These are phyloP conservation scores for Dryas drummondii DNA, from an alignment of 306 rosid genomes.

Conservation along the genomic window DNA sequence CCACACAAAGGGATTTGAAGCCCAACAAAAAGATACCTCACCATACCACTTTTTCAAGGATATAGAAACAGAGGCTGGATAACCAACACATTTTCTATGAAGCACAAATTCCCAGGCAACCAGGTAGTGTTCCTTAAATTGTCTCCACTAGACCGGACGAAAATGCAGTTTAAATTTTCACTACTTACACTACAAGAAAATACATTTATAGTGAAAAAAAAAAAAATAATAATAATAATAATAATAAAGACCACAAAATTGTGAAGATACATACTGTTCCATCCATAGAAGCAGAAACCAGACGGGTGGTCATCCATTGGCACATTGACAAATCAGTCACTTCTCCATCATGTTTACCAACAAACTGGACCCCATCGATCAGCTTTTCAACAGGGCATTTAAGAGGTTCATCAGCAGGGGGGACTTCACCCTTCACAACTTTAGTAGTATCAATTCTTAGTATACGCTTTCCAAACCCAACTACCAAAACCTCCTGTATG, in stretches of 20 bases:
- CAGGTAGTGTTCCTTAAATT: background rate
- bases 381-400: constrained; percentile 81
- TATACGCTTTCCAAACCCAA: constrained; percentile 83
- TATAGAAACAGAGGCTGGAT: background rate
- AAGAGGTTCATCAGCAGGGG: constrained; percentile 73
- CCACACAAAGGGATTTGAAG: background rate
- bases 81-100: background rate
- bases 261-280: constrained; percentile 70
- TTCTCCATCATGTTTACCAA: constrained; percentile 91
- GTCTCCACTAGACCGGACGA: background rate
- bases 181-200: background rate
- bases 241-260: background rate
- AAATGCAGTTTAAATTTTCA: constrained; percentile 1
- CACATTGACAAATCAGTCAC: constrained; percentile 98
- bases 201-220: background rate
- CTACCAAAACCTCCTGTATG: constrained; percentile 84
- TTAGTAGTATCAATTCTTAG: constrained; percentile 89
- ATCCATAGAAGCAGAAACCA: constrained; percentile 95
- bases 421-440: constrained; percentile 70
- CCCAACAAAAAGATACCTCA: background rate
- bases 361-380: constrained; percentile 89
- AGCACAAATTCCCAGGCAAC: background rate
- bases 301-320: constrained; percentile 98
- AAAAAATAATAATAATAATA: background rate
- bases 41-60: background rate